Conservation (phyloP, 2,329 filamentous ascomycete genomes). For the Colletotrichum sansevieriae region DNA sequence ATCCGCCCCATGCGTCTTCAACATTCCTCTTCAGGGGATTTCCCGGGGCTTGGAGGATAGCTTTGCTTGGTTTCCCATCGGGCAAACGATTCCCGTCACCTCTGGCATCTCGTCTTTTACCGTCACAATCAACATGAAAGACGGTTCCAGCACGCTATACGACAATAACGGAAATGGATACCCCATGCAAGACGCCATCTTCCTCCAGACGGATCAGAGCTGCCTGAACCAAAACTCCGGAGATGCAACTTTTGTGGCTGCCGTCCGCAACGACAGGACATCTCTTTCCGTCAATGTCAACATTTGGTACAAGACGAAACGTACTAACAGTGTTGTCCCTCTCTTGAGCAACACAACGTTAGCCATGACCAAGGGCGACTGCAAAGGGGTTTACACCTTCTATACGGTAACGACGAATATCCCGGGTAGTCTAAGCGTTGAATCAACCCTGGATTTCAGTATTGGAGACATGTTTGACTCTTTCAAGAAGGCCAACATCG, state of each 20-base stretch:
- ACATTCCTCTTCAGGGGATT: slow-evolving; percentile 60
- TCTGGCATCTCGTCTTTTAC: slow-evolving; percentile 73
- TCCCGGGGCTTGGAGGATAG: slow-evolving; percentile 71
- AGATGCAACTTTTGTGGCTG: slow-evolving; percentile 59
- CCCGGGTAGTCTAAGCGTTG: slow-evolving; percentile 58
- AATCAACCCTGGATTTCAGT: slow-evolving; percentile 61
- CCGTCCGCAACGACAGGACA: slow-evolving; percentile 63
- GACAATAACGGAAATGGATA: slow-evolving; percentile 72
- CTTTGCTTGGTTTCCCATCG: slow-evolving; percentile 67
- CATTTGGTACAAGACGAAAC: slow-evolving; percentile 59
- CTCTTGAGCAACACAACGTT: slow-evolving; percentile 54
- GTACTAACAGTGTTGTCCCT: slow-evolving; percentile 57
- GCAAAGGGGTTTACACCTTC: slow-evolving; percentile 63
- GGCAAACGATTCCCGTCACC: slow-evolving; percentile 63
- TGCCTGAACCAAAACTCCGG: slow-evolving; percentile 62
- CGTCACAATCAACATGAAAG: slow-evolving; percentile 62
- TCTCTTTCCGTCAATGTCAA: slow-evolving; percentile 56
- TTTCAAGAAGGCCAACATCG: slow-evolving; percentile 61
- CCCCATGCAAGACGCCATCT: slow-evolving; percentile 65
- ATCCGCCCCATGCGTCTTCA: slow-evolving; percentile 57
- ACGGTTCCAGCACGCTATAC: slow-evolving; percentile 60
- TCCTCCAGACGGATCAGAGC: slow-evolving; percentile 69
- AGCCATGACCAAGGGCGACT: slow-evolving; percentile 57
- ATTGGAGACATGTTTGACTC: slow-evolving; percentile 58
- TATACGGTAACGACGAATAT: slow-evolving; percentile 59